phyloP scores from a whole-genome alignment of 768 basidiomycete genomes.

The Lactarius sanguifluus region DNA sequence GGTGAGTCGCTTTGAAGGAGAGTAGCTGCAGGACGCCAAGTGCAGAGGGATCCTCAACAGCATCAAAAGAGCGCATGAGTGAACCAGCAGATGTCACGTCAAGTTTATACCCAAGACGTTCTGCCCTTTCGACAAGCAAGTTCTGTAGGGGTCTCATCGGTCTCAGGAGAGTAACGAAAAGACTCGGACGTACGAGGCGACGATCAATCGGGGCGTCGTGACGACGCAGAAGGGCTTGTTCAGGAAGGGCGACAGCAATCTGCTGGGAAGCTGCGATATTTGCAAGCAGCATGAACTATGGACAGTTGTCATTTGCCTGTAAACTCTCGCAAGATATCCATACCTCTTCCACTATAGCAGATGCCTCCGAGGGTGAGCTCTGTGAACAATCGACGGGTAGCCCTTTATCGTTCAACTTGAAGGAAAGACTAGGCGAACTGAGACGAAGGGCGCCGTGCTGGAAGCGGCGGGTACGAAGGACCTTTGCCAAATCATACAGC shows the following conservation, averaged over 20 bases:
- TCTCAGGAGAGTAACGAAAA: not conserved
- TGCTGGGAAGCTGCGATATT: slow-evolving; percentile 91
- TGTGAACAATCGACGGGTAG: slow-evolving; percentile 77
- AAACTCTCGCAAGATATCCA: not conserved
- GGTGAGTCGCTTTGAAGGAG: slow-evolving; percentile 87
- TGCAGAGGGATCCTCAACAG: slow-evolving; percentile 68
- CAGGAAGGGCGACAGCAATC: slow-evolving; percentile 90
- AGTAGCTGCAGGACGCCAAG: slow-evolving; percentile 80
- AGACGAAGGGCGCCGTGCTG: slow-evolving; percentile 78
- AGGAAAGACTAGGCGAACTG: slow-evolving; percentile 67
- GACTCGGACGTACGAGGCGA: slow-evolving; percentile 61
- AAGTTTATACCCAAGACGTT: slow-evolving; percentile 78
- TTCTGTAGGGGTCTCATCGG: slow-evolving; percentile 47
- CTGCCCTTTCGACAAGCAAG: slow-evolving; percentile 76
- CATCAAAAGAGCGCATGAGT: slow-evolving; percentile 82
- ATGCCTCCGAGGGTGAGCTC: slow-evolving; percentile 65
- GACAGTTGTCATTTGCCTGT: slow-evolving; percentile 9
- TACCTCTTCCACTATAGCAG: slow-evolving; percentile 88
- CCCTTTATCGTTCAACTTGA: slow-evolving; percentile 77
- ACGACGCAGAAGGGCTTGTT: slow-evolving; percentile 94
- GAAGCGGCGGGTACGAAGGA: slow-evolving; percentile 69
- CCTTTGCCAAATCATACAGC: slow-evolving; percentile 67
- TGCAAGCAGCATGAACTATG: slow-evolving; percentile 89
- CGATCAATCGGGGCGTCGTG: slow-evolving; percentile 93
- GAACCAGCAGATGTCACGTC: slow-evolving; percentile 77